Evolutionary conservation across 2,329 filamentous ascomycete genomes (phyloP), one percentile per base, ranked within the genome.

Genomic region (Stachybotrys chartarum): DNA sequence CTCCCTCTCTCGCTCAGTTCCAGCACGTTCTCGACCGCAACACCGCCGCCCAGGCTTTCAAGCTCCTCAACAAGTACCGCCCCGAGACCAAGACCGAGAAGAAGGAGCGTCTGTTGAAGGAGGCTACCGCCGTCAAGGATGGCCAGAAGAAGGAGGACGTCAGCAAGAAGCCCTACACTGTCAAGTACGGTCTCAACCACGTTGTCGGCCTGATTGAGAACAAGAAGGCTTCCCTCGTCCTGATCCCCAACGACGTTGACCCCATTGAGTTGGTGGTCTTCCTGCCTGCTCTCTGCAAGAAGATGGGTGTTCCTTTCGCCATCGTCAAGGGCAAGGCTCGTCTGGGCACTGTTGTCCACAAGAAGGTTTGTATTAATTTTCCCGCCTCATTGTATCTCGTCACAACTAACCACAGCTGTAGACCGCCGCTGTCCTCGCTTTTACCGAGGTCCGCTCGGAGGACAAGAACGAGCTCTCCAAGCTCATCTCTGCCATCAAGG

Each of bases 61-160:
- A 97, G 86, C 88, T 99, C 74, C 90, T 99, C 74, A 96, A 96
- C 90, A 99, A 99, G 86, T 99, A 99, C 88, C 91, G 93, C 70
- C 94, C 94, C 66, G 94, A 99, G 86, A 95, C 90, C 78, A 97
- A 97, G 87, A 81, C 83, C 69, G 93, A 97, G 88, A 99, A 99
- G 91, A 99, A 97, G 87, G 95, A 99, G 84, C 91, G 94, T 80
- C 84, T 99, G 64, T 86, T 90, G 76, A 91, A 96, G 85, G 94
- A 99, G 86, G 94, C 95, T 64, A 96, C 92, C 69, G 95, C 94
- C 71, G 86, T 99, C 76, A 87, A 91, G 76, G 92, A 97, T 79
- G 94, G 95, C 78, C 97, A 97, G 90, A 99, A 97, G 90, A 97
- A 97, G 90, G 95, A 99, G 85, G 92, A 96, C 71, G 93, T 96